phyloP scores from a whole-genome alignment of 1,139 yeast species.

The Hanseniaspora gamundiae region DNA sequence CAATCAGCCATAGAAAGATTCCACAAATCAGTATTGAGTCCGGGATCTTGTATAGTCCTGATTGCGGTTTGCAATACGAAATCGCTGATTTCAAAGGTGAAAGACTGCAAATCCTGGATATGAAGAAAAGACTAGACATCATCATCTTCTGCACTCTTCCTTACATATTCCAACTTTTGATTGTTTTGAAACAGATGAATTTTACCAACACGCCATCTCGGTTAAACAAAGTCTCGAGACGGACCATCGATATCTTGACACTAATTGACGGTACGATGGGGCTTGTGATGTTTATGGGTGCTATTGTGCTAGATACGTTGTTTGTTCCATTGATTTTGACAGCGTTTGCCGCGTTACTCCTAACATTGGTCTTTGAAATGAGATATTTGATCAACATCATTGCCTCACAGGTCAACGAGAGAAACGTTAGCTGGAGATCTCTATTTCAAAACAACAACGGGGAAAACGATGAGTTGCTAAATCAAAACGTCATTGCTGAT shows the following conservation, averaged over 20 bases:
- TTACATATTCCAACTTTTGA: slow-evolving; percentile 35
- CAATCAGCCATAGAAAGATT: slow-evolving; percentile 37
- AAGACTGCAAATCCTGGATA: slow-evolving; percentile 36
- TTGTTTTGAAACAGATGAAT: slow-evolving; percentile 55
- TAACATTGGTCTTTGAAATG: slow-evolving; percentile 68
- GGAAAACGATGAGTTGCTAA: slow-evolving; percentile 14
- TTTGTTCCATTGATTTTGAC: slow-evolving; percentile 59
- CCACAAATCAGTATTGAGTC: slow-evolving; percentile 45
- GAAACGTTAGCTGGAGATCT: slow-evolving; percentile 36
- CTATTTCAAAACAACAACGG: slow-evolving; percentile 14
- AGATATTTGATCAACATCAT: slow-evolving; percentile 61
- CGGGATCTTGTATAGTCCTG: slow-evolving; percentile 72
- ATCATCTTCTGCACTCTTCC: slow-evolving; percentile 38
- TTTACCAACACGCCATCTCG: slow-evolving; percentile 69
- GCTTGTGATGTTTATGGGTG: slow-evolving; percentile 46
- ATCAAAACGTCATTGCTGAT: slow-evolving; percentile 25
- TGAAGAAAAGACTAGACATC: slow-evolving; percentile 32
- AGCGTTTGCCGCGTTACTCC: slow-evolving; percentile 55
- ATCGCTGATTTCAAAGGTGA: slow-evolving; percentile 41
- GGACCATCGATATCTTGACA: slow-evolving; percentile 43
- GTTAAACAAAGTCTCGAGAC: slow-evolving; percentile 55
- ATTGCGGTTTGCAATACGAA: slow-evolving; percentile 56
- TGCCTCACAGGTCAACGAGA: slow-evolving; percentile 64
- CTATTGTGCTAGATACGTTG: slow-evolving; percentile 42
- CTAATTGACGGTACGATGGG: slow-evolving; percentile 59